phyloP scores from a whole-genome alignment of 2,329 filamentous ascomycete genomes.

The Trichoderma sp. region DNA sequence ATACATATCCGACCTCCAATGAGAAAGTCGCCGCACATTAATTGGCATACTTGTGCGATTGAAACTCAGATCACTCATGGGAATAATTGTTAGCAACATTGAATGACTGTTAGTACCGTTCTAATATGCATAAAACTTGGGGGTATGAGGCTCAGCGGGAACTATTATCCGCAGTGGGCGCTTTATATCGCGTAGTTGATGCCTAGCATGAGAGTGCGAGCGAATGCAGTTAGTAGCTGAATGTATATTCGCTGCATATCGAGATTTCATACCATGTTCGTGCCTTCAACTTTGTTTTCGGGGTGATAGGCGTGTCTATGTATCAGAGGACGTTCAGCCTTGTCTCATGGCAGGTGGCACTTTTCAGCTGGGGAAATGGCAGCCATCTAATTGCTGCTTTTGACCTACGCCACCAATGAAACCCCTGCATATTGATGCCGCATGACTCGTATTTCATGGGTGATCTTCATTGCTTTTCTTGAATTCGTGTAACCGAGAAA shows the following conservation, averaged over 20 bases:
- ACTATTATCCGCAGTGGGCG: not conserved
- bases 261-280: not conserved
- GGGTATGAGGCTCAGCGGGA: not conserved
- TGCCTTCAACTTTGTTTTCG: not conserved
- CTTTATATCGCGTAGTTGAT: not conserved
- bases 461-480: not conserved
- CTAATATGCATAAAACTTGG: not conserved
- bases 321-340: not conserved
- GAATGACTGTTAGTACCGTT: not conserved
- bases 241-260: not conserved
- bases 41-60: not conserved
- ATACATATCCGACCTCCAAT: not conserved
- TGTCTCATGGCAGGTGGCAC: not conserved
- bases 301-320: not conserved
- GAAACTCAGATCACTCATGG: not conserved
- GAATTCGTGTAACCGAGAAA: not conserved
- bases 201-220: not conserved
- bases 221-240: not conserved
- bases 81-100: not conserved
- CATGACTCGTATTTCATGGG: not conserved
- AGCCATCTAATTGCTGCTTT: not conserved
- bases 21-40: not conserved
- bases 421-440: not conserved
- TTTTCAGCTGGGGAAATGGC: not conserved
- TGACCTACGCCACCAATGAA: not conserved